Percentiles rank a stretch among this genome's conserved stretches.
Evolutionary conservation across 768 basidiomycete species (phyloP).

Genomic region (Russula sp.): DNA sequence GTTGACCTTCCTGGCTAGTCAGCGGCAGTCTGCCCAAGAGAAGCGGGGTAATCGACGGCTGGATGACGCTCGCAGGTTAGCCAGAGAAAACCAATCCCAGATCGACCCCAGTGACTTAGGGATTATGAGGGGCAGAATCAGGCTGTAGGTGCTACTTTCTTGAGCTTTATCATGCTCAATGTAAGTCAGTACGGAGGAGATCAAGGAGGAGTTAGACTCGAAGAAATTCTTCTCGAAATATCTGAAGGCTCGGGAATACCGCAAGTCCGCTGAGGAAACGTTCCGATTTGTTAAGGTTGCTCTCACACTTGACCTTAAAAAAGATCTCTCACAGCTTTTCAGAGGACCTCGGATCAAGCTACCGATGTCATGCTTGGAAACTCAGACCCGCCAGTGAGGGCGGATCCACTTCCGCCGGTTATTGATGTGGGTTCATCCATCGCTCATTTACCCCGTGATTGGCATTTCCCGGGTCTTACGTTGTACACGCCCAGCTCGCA

Average conservation of each 20-base stretch:
- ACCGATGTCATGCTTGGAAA: too few species aligned
- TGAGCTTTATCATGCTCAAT: not conserved
- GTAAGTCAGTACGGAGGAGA: not conserved
- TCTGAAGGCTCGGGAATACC: not conserved
- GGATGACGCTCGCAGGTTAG: slow-evolving; percentile 1
- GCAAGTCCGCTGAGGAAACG: not conserved
- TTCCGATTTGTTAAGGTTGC: not conserved
- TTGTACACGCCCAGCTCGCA: not conserved
- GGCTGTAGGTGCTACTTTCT: not conserved
- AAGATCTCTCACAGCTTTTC: not conserved
- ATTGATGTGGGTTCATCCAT: too few species aligned
- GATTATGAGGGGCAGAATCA: slow-evolving; percentile 3
- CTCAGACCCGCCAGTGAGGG: too few species aligned
- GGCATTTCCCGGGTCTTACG: not conserved
- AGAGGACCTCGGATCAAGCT: slow-evolving; percentile 1
- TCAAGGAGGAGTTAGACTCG: not conserved
- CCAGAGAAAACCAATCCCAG: too few species aligned
- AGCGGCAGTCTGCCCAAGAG: not conserved
- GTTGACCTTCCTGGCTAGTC: not conserved
- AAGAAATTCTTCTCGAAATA: not conserved
- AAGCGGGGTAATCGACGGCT: not conserved
- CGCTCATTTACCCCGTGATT: not conserved
- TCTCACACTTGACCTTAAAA: not conserved
- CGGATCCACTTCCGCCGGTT: not conserved
- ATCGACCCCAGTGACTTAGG: not conserved